A percentile compares a stretch with the other conserved stretches of the same genome.
These are phyloP conservation scores for Starmerella vaccinii DNA, from an alignment of 805 yeast genomes.

Conservation along the genomic window DNA sequence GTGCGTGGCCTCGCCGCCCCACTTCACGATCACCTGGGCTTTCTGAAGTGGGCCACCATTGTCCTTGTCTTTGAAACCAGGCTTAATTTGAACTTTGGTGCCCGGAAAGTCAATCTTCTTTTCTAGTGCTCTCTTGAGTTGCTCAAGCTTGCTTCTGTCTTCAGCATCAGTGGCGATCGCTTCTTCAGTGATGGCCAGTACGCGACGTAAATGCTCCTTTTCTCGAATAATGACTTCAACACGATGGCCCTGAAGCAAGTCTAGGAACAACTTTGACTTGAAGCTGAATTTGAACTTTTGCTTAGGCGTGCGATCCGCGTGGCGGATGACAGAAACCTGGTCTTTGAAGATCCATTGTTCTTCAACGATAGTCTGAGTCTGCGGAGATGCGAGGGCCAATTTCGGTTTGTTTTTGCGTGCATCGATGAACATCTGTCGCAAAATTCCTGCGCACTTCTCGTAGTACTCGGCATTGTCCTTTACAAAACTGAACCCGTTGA, in stretches of 20 bases:
- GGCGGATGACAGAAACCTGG: slow-evolving; percentile 80
- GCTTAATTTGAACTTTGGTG: slow-evolving; percentile 90
- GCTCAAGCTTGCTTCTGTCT: slow-evolving; percentile 64
- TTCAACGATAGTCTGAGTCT: slow-evolving; percentile 11
- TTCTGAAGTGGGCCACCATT: slow-evolving; percentile 63
- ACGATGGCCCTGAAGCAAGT: slow-evolving; percentile 81
- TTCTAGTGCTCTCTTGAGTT: slow-evolving; percentile 71
- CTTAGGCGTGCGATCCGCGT: slow-evolving; percentile 97
- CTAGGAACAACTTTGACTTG: slow-evolving; percentile 74
- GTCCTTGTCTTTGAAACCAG: slow-evolving; percentile 37
- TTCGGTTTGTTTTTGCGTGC: slow-evolving; percentile 38
- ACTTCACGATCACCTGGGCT: slow-evolving; percentile 87
- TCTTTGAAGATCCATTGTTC: slow-evolving; percentile 98
- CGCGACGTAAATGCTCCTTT: slow-evolving; percentile 73
- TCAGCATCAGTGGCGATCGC: slow-evolving; percentile 71
- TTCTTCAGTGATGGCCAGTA: slow-evolving; percentile 67
- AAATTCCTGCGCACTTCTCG: slow-evolving; percentile 66
- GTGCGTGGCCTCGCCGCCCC: slow-evolving; percentile 99
- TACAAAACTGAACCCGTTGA: slow-evolving; percentile 94
- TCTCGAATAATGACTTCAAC: slow-evolving; percentile 94
- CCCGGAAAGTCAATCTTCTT: slow-evolving; percentile 89
- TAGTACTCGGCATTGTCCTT: slow-evolving; percentile 83
- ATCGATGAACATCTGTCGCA: slow-evolving; percentile 61
- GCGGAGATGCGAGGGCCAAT: slow-evolving; percentile 12
- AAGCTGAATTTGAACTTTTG: slow-evolving; percentile 95